Conservation (phyloP, 2,329 filamentous ascomycete species). For the Blastomyces percursus region DNA sequence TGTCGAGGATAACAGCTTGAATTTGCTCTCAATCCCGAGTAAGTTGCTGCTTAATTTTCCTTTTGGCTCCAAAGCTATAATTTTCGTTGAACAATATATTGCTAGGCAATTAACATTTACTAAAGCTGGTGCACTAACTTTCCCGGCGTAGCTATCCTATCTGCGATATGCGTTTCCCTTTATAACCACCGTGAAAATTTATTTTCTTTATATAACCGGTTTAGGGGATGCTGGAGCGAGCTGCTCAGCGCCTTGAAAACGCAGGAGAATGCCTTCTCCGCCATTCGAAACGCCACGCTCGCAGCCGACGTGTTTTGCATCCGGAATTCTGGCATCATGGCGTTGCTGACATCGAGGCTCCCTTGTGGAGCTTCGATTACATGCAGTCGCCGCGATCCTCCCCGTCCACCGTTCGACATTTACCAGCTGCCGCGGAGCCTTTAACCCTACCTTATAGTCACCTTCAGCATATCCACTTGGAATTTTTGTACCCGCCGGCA, state of each 20-base stretch:
- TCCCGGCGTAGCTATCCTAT: neutral
- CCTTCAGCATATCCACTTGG: conserved; percentile 17
- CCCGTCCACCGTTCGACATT: neutral
- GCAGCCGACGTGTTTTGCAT: conserved; percentile 27
- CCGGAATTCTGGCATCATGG: conserved; percentile 28
- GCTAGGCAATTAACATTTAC: neutral
- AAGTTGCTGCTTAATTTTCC: neutral
- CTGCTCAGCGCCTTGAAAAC: conserved; percentile 40
- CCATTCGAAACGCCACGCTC: conserved; percentile 30
- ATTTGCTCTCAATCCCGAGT: neutral
- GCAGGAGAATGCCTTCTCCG: conserved; percentile 38
- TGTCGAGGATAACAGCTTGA: neutral
- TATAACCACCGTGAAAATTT: conserved; percentile 18
- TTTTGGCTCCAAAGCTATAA: neutral
- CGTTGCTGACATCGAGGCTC: conserved; percentile 20
- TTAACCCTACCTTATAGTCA: neutral
- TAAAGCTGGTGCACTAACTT: neutral
- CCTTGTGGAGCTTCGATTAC: conserved; percentile 26
- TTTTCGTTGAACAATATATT: neutral
- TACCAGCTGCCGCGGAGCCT: neutral
- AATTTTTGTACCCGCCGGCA: conserved; percentile 32
- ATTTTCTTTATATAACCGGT: conserved; percentile 10
- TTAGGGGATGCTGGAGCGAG: conserved; percentile 43
- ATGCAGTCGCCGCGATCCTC: conserved; percentile 15
- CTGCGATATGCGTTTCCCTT: conserved; percentile 17